phyloP scores from a whole-genome alignment of 139 green algal genomes.

The Coelastrella sp. region DNA sequence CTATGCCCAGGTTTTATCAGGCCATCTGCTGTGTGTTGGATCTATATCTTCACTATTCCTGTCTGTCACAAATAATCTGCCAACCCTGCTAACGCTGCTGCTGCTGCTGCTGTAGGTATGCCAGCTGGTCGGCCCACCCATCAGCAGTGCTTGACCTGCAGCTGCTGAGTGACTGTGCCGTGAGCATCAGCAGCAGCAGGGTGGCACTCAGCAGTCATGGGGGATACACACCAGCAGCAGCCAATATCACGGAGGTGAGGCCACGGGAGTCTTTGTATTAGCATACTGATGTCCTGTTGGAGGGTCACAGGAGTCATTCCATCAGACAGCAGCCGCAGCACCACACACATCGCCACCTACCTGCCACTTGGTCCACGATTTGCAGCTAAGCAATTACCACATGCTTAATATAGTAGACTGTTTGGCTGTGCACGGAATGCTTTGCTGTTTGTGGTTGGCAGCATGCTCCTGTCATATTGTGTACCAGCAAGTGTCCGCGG shows the following conservation, averaged over 20 bases:
- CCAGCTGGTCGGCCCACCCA: slow-evolving; percentile 54
- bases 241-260: slow-evolving; percentile 3
- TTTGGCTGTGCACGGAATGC: too few species aligned
- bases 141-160: slow-evolving; percentile 53
- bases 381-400: neutral
- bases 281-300: neutral
- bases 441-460: too few species aligned
- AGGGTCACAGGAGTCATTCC: neutral
- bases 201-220: slow-evolving; percentile 2
- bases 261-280: neutral
- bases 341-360: neutral
- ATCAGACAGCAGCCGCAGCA: neutral
- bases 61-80: too few species aligned
- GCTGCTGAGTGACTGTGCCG: slow-evolving; percentile 57
- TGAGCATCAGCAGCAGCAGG: slow-evolving; percentile 51
- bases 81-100: neutral
- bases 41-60: too few species aligned
- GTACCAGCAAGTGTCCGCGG: too few species aligned
- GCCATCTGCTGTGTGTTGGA: too few species aligned
- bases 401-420: too few species aligned
- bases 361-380: neutral
- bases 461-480: too few species aligned
- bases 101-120: slow-evolving; percentile 46
- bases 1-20: too few species aligned
- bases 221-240: neutral